Conservation (phyloP, 1,284 basidiomycete genomes). For the Irpex rosettiformis region DNA sequence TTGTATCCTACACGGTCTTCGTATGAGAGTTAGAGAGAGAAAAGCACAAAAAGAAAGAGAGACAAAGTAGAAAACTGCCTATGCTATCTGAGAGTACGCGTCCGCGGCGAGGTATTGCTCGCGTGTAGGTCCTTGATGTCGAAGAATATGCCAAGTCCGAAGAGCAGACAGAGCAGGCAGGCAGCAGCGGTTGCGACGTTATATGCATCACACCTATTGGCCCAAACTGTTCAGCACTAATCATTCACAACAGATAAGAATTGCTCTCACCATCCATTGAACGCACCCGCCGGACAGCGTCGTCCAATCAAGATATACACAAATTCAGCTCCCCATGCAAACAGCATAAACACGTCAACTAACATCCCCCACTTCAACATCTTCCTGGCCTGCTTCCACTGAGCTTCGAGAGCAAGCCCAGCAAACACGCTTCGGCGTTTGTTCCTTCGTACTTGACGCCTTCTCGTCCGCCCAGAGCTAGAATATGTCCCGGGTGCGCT, state of each 20-base stretch:
- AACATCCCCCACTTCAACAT: constrained; percentile 49
- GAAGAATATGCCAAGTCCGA: constrained; percentile 56
- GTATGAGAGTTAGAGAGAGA: neutral
- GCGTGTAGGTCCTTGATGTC: constrained; percentile 61
- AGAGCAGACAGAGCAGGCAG: constrained; percentile 52
- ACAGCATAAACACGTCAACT: constrained; percentile 45
- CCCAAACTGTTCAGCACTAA: constrained; percentile 2
- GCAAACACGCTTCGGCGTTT: constrained; percentile 49
- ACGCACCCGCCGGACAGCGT: constrained; percentile 57
- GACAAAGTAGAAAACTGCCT: neutral
- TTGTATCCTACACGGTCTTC: neutral
- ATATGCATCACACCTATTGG: constrained; percentile 64
- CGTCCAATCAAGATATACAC: constrained; percentile 57
- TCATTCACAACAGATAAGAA: constrained; percentile 4
- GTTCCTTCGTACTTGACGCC: constrained; percentile 21
- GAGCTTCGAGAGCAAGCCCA: constrained; percentile 59
- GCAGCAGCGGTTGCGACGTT: constrained; percentile 60
- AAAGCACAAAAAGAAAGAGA: neutral
- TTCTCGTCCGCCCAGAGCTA: constrained; percentile 23
- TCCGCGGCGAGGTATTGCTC: constrained; percentile 47
- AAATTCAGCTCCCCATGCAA: constrained; percentile 58
- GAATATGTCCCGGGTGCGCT: constrained; percentile 22
- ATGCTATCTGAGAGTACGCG: constrained; percentile 28
- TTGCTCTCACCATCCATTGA: constrained; percentile 58
- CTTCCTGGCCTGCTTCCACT: constrained; percentile 54